A percentile compares a stretch with the other conserved stretches of the same genome.
Evolutionary conservation across 2,329 filamentous ascomycete species (phyloP).

Genomic region (Penicillium rolfsii): DNA sequence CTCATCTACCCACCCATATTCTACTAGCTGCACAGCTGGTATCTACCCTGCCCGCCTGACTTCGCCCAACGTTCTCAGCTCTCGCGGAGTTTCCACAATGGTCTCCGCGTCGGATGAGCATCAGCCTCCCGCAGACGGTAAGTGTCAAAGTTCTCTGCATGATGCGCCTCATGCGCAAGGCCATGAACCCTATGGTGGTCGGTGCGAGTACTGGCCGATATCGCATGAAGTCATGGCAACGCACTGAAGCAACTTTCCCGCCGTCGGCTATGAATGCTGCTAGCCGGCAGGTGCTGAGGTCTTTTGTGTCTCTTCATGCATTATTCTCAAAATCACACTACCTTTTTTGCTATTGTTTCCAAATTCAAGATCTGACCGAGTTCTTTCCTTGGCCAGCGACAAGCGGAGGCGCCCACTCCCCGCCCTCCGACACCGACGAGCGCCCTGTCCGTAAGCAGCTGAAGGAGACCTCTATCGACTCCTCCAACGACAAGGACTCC

Average conservation of each 20-base stretch:
- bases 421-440: conserved; percentile 48
- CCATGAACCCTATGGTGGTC: not conserved
- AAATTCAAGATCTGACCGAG: conserved; percentile 15
- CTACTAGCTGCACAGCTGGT: conserved; percentile 4
- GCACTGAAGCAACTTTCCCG: conserved; percentile 10
- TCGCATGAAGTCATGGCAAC: conserved; percentile 8
- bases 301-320: not conserved
- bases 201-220: conserved; percentile 2
- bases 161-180: not conserved
- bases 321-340: not conserved
- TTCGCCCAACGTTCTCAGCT: conserved; percentile 5
- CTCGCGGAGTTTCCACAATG: conserved; percentile 19
- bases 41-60: conserved; percentile 11
- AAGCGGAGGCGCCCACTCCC: conserved; percentile 33
- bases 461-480: conserved; percentile 63
- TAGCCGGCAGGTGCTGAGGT: not conserved
- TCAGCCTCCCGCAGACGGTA: conserved; percentile 10
- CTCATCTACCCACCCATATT: not conserved
- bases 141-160: not conserved
- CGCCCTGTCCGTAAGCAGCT: conserved; percentile 64
- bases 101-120: conserved; percentile 19
- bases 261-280: conserved; percentile 5
- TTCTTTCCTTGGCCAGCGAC: conserved; percentile 20
- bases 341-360: not conserved
- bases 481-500: conserved; percentile 26